These are phyloP conservation scores for Phytophthora tentaculata DNA, from an alignment of 352 stramenopile genomes.

Conservation along the genomic window DNA sequence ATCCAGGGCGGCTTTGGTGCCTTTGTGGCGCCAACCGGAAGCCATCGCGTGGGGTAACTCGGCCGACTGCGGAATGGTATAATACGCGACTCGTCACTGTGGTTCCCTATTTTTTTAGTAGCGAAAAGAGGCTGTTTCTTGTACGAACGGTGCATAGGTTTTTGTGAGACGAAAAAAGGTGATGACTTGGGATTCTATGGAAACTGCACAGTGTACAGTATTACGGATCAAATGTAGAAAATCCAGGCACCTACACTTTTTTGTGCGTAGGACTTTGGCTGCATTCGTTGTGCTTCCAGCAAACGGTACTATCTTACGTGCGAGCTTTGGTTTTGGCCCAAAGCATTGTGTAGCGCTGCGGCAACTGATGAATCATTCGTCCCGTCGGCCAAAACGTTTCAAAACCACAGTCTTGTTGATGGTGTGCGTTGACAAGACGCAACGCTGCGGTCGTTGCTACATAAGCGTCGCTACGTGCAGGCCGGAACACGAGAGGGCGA, in stretches of 20 bases:
- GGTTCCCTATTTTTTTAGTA: slow-evolving; percentile 18
- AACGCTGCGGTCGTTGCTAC: slow-evolving; percentile 13
- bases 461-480: slow-evolving; percentile 9
- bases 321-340: not conserved
- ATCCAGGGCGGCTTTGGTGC: not conserved
- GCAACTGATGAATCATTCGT: not conserved
- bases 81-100: slow-evolving; percentile 16
- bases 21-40: slow-evolving; percentile 24
- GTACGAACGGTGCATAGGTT: slow-evolving; percentile 1
- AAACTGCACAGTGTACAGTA: slow-evolving; percentile 3
- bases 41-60: slow-evolving; percentile 17
- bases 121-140: slow-evolving; percentile 15
- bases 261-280: slow-evolving; percentile 18
- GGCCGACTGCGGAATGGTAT: slow-evolving; percentile 9
- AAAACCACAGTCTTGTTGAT: slow-evolving; percentile 10
- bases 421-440: slow-evolving; percentile 5
- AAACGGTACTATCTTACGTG: slow-evolving; percentile 12
- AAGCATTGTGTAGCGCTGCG: not conserved
- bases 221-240: slow-evolving; percentile 15
- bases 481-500: slow-evolving; percentile 12
- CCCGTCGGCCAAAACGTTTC: slow-evolving; percentile 16
- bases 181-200: not conserved
- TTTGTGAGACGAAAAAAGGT: not conserved
- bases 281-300: slow-evolving; percentile 8
- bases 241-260: slow-evolving; percentile 31